Conservation (phyloP, 1,284 basidiomycete genomes). For the Xerocomus amazonicus region DNA sequence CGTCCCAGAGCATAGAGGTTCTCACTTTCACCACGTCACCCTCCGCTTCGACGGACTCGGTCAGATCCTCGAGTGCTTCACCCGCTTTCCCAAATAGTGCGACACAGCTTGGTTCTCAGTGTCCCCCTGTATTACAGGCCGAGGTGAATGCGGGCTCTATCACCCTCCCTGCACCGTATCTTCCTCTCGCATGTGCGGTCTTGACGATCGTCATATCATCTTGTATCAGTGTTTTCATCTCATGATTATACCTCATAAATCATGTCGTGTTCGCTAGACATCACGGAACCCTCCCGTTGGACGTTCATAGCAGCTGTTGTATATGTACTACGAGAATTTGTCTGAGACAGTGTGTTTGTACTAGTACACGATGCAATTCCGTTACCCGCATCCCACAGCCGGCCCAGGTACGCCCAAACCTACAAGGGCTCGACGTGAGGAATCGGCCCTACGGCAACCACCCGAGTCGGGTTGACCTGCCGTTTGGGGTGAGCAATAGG, state of each 20-base stretch:
- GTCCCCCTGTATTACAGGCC: conserved; percentile 13
- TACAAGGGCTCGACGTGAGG: conserved; percentile 67
- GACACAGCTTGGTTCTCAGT: conserved; percentile 25
- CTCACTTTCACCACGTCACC: conserved; percentile 1
- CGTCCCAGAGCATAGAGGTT: conserved; percentile 6
- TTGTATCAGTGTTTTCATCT: conserved; percentile 10
- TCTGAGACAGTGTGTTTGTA: conserved; percentile 3
- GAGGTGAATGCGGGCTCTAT: conserved; percentile 3
- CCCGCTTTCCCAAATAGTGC: conserved; percentile 10
- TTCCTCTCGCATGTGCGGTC: conserved; percentile 15
- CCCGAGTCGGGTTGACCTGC: conserved; percentile 68
- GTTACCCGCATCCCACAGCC: background rate
- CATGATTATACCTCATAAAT: conserved; percentile 11
- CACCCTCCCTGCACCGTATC: background rate
- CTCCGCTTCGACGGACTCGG: background rate
- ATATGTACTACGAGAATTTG: background rate
- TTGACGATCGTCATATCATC: conserved; percentile 22
- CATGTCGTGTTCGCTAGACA: background rate
- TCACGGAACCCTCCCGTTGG: background rate
- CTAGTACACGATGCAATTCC: conserved; percentile 2
- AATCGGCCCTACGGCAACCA: conserved; percentile 75
- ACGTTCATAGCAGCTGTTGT: background rate
- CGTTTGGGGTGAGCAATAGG: no score
- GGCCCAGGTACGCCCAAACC: background rate
- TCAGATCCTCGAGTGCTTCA: conserved; percentile 3